A percentile compares a stretch with the other conserved stretches of the same genome.
Conservation (phyloP, 2,329 filamentous ascomycete genomes). For the Fusarium citri region DNA sequence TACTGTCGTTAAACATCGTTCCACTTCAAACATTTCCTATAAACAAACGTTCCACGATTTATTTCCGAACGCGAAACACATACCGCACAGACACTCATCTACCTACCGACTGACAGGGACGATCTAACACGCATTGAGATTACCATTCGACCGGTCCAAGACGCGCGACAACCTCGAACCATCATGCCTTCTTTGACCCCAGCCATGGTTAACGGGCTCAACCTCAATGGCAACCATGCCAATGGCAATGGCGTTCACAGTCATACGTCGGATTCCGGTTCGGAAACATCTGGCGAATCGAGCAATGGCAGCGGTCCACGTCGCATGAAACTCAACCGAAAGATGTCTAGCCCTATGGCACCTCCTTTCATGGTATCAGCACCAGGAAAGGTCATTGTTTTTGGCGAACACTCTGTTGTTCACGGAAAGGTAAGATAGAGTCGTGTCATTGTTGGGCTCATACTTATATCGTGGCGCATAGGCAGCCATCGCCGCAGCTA, state of each 20-base stretch:
- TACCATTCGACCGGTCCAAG: constrained; percentile 21
- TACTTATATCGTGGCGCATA: constrained; percentile 51
- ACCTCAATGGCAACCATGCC: constrained; percentile 38
- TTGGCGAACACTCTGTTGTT: constrained; percentile 98
- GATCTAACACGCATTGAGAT: constrained; percentile 19
- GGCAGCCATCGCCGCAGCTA: constrained; percentile 93
- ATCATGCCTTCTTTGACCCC: constrained; percentile 40
- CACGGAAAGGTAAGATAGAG: constrained; percentile 79
- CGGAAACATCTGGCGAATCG: constrained; percentile 44
- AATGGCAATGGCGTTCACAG: constrained; percentile 11
- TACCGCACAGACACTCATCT: constrained; percentile 18
- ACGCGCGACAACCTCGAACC: constrained; percentile 26
- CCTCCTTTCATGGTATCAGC: constrained; percentile 98
- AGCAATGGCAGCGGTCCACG: constrained; percentile 52
- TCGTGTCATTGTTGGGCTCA: constrained; percentile 2
- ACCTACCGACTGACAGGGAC: constrained; percentile 9
- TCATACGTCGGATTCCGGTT: constrained; percentile 43
- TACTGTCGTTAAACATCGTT: constrained; percentile 10
- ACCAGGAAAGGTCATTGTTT: constrained; percentile 97
- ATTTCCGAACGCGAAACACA: constrained; percentile 1
- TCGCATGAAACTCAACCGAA: constrained; percentile 61
- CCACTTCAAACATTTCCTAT: not conserved
- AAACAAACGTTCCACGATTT: not conserved
- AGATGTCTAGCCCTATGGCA: constrained; percentile 74
- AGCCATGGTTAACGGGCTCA: constrained; percentile 43